phyloP scores from a whole-genome alignment of 2,329 filamentous ascomycete species.

The Colletotrichum destructivum region DNA sequence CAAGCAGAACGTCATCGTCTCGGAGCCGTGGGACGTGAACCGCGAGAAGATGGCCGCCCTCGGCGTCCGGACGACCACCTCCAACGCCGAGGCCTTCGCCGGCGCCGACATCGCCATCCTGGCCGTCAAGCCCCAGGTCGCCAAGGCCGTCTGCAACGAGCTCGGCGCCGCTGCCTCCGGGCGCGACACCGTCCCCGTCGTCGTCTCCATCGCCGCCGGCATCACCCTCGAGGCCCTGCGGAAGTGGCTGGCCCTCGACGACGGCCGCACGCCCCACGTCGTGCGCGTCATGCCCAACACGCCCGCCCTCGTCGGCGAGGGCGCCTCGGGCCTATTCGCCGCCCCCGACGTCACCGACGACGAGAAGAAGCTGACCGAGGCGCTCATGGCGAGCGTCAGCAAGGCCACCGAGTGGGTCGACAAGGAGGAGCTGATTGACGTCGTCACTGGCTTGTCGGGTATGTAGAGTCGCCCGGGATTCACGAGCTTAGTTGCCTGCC shows the following conservation, averaged over 20 bases:
- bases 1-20: constrained; percentile 62
- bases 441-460: constrained; percentile 66
- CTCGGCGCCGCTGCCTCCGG: constrained; percentile 57
- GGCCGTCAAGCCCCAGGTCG: constrained; percentile 67
- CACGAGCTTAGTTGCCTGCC: not conserved
- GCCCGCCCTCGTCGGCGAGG: constrained; percentile 65
- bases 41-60: constrained; percentile 62
- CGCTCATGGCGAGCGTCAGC: constrained; percentile 62
- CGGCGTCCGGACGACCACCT: constrained; percentile 62
- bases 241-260: constrained; percentile 57
- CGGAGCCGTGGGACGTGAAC: constrained; percentile 69
- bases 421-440: constrained; percentile 64
- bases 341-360: constrained; percentile 57
- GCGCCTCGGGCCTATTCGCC: constrained; percentile 64
- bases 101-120: constrained; percentile 64
- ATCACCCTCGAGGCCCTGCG: constrained; percentile 59
- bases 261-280: constrained; percentile 58
- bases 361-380: constrained; percentile 59
- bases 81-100: constrained; percentile 60
- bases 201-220: constrained; percentile 66
- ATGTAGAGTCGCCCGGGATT: constrained; percentile 35
- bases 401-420: constrained; percentile 66
- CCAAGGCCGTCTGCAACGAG: constrained; percentile 63
- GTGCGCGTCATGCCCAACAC: constrained; percentile 70
- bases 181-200: constrained; percentile 55